A percentile compares a stretch with the other conserved stretches of the same genome.
Conservation (phyloP, 495 filamentous ascomycete genomes). For the Aspergillus mulundensis region DNA sequence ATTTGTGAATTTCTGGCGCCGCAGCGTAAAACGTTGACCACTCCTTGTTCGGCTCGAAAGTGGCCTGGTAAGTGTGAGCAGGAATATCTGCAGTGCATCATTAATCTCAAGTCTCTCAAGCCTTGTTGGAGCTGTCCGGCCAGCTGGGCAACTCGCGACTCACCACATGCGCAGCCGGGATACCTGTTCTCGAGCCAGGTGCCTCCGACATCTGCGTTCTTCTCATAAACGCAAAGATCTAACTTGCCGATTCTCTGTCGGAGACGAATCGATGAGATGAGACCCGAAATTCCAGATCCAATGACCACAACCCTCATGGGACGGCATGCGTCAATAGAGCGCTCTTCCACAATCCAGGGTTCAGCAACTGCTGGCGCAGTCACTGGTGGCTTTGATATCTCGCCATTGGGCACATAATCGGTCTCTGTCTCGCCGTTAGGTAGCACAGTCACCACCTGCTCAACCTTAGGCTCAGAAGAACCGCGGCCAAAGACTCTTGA, state of each 20-base stretch:
- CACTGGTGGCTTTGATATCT: background rate
- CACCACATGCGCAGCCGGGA: conserved; percentile 58
- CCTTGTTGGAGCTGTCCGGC: background rate
- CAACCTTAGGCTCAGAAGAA: background rate
- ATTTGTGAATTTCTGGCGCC: conserved; percentile 54
- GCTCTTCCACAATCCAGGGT: conserved; percentile 32
- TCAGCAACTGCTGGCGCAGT: background rate
- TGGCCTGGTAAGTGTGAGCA: conserved; percentile 47
- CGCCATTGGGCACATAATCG: background rate
- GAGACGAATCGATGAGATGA: conserved; percentile 57
- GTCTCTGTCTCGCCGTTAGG: background rate
- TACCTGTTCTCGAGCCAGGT: conserved; percentile 73
- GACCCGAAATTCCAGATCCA: conserved; percentile 63
- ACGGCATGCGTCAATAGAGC: conserved; percentile 55
- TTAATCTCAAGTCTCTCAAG: background rate
- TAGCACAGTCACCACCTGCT: background rate
- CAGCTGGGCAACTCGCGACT: background rate
- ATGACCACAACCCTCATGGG: conserved; percentile 57
- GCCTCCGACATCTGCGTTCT: conserved; percentile 68
- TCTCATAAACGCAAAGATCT: conserved; percentile 70
- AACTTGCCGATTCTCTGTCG: conserved; percentile 54
- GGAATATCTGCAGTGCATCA: conserved; percentile 31
- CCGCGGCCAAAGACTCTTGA: conserved; percentile 3
- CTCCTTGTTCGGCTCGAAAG: conserved; percentile 52
- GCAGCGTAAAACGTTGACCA: conserved; percentile 58